Conservation (phyloP, 345 rosid species). For the Geranium rotundifolium region DNA sequence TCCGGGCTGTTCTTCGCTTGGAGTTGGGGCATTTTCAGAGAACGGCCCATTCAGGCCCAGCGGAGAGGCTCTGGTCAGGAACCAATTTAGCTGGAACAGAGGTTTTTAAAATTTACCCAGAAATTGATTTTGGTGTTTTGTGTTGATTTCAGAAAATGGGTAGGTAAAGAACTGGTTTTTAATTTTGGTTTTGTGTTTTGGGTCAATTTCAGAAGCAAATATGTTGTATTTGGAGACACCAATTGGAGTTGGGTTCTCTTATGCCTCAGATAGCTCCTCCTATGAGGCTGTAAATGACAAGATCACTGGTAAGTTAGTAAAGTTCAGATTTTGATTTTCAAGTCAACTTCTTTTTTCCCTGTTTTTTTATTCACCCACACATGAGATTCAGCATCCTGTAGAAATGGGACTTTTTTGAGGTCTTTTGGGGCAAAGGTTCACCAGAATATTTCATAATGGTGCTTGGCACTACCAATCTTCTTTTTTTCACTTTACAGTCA, state of each 20-base stretch:
- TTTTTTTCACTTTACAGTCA: constrained; percentile 21
- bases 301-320: constrained; percentile 47
- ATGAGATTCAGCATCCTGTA: neutral
- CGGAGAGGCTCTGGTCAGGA: constrained; percentile 57
- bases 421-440: neutral
- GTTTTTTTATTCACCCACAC: neutral
- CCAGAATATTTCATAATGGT: constrained; percentile 19
- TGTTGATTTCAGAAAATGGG: neutral
- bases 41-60: constrained; percentile 96
- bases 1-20: constrained; percentile 97
- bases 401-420: too few relatives aligned
- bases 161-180: too few relatives aligned
- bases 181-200: neutral
- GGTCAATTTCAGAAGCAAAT: constrained; percentile 61
- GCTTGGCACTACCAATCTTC: constrained; percentile 2
- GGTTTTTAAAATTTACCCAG: constrained; percentile 20
- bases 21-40: constrained; percentile 95
- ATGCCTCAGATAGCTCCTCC: constrained; percentile 48
- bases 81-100: constrained; percentile 86
- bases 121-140: neutral
- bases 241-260: constrained; percentile 96
- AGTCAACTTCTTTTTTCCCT: too few relatives aligned
- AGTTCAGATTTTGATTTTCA: too few relatives aligned
- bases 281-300: constrained; percentile 65
- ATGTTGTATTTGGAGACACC: constrained; percentile 91